Evolutionary conservation across 2,329 filamentous ascomycete genomes (phyloP).

Genomic region (Lomentospora prolificans): DNA sequence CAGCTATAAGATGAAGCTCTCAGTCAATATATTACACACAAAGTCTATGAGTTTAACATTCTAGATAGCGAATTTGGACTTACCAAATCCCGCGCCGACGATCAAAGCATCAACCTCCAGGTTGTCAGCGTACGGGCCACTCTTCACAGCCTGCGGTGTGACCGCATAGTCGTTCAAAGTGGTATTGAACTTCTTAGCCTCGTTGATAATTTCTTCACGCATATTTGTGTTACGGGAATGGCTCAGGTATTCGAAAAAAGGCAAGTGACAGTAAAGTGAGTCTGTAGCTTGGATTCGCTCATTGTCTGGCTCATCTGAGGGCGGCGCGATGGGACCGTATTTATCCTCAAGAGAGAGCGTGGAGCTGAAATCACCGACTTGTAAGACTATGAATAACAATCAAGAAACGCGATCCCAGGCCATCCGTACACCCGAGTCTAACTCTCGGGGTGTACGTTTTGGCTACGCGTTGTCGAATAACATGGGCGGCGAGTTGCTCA

Average conservation of each 20-base stretch:
- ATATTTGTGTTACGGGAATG: not conserved
- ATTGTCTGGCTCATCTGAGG: not conserved
- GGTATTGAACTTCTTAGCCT: conserved; percentile 29
- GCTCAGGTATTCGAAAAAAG: not conserved
- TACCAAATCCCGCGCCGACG: conserved; percentile 35
- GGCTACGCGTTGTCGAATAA: not conserved
- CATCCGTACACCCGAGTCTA: not conserved
- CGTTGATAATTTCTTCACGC: not conserved
- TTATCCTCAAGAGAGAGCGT: not conserved
- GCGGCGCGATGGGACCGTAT: not conserved
- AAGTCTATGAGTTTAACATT: not conserved
- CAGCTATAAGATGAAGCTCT: conserved; percentile 19
- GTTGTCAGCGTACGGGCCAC: conserved; percentile 30
- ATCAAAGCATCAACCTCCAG: conserved; percentile 34
- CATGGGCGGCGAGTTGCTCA: not conserved
- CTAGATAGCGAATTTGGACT: not conserved
- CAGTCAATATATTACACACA: not conserved
- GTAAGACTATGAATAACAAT: not conserved
- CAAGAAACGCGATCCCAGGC: not conserved
- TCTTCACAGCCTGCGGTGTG: conserved; percentile 17
- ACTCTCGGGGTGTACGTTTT: not conserved
- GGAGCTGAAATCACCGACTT: not conserved
- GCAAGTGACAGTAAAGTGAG: not conserved
- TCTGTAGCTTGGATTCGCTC: not conserved
- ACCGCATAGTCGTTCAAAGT: conserved; percentile 28